Conservation (phyloP, 352 stramenopile species). For the Globisporangium nodosum region DNA sequence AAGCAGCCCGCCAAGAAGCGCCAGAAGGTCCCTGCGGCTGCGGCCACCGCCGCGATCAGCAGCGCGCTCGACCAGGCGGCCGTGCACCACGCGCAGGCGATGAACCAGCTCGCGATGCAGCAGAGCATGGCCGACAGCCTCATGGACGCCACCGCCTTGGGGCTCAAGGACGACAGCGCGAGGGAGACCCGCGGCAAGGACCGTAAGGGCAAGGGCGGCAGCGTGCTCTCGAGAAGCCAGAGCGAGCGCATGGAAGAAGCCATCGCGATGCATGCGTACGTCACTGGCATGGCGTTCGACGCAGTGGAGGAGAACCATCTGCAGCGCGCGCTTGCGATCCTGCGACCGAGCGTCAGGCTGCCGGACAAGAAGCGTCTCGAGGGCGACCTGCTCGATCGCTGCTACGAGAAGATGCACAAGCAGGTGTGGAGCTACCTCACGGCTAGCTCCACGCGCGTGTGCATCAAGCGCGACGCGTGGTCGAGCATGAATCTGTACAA, state of each 20-base stretch:
- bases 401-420: conserved; percentile 85
- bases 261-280: conserved; percentile 77
- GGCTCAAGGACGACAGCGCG: conserved; percentile 40
- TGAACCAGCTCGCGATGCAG: conserved; percentile 76
- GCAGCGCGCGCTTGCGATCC: conserved; percentile 51
- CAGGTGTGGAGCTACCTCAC: conserved; percentile 76
- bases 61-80: conserved; percentile 41
- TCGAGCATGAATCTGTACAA: conserved; percentile 78
- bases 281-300: conserved; percentile 76
- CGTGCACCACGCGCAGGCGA: conserved; percentile 53
- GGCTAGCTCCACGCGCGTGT: conserved; percentile 52
- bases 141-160: conserved; percentile 51
- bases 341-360: conserved; percentile 51
- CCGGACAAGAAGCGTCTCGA: conserved; percentile 72
- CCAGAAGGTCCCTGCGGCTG: conserved; percentile 20
- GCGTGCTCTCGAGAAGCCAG: conserved; percentile 51
- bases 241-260: conserved; percentile 71
- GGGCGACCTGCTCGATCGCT: conserved; percentile 51
- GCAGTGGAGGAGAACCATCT: conserved; percentile 67
- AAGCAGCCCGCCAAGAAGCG: conserved; percentile 66
- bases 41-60: conserved; percentile 14
- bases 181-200: conserved; percentile 37
- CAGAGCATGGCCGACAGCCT: conserved; percentile 61
- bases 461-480: conserved; percentile 76
- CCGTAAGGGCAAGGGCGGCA: conserved; percentile 33